phyloP scores from a whole-genome alignment of 2,329 filamentous ascomycete species.

The Didymellaceae sp. region DNA sequence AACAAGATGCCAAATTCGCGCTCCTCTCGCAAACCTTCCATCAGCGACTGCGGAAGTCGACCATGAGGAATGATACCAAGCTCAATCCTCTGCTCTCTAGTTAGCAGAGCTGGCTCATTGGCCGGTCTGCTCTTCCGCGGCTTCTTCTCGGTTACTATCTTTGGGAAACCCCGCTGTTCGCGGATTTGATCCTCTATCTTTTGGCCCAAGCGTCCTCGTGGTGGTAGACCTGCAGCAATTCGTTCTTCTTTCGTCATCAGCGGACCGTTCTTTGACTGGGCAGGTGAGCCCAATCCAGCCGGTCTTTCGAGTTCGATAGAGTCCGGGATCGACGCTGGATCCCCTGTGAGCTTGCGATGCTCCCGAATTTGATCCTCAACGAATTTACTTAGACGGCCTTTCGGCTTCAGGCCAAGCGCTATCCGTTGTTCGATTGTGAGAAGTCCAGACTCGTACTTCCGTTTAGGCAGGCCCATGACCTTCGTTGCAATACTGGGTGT shows the following conservation, averaged over 20 bases:
- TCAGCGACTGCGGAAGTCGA: slow-evolving; percentile 32
- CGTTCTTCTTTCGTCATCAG: slow-evolving; percentile 40
- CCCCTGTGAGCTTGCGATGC: slow-evolving; percentile 32
- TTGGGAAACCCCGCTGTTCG: slow-evolving; percentile 30
- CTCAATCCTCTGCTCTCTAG: slow-evolving; percentile 33
- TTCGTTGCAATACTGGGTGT: not conserved
- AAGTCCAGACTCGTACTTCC: slow-evolving; percentile 16
- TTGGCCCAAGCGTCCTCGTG: slow-evolving; percentile 33
- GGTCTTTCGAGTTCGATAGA: slow-evolving; percentile 3
- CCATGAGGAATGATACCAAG: slow-evolving; percentile 35
- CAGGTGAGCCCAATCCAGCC: slow-evolving; percentile 4
- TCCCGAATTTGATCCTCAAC: slow-evolving; percentile 36
- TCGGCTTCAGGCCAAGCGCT: slow-evolving; percentile 31
- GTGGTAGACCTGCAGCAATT: slow-evolving; percentile 32
- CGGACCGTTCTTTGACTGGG: slow-evolving; percentile 16
- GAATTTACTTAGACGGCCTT: slow-evolving; percentile 33
- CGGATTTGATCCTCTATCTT: slow-evolving; percentile 34
- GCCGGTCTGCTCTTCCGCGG: slow-evolving; percentile 14
- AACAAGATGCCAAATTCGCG: slow-evolving; percentile 26
- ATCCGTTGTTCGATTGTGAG: slow-evolving; percentile 35
- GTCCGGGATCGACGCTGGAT: slow-evolving; percentile 22
- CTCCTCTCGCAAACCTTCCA: slow-evolving; percentile 34
- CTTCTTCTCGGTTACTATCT: slow-evolving; percentile 25
- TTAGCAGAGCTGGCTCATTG: slow-evolving; percentile 31
- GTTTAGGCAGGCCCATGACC: slow-evolving; percentile 11